phyloP scores from a whole-genome alignment of 2,329 filamentous ascomycete species.

The Pestalotiopsis sp. region DNA sequence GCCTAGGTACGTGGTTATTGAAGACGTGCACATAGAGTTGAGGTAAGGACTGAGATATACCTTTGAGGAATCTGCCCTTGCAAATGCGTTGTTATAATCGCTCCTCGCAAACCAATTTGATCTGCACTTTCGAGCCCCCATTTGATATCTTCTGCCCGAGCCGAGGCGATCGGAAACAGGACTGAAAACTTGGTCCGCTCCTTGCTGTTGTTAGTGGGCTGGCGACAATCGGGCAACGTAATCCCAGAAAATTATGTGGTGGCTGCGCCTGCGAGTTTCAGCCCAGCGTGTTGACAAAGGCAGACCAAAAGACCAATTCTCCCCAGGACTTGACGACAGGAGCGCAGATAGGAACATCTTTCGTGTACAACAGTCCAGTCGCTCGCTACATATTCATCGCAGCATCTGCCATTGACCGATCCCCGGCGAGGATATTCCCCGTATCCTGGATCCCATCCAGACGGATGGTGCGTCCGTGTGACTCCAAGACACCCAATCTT shows the following conservation, averaged over 20 bases:
- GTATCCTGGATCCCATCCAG: background rate
- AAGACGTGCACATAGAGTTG: no score
- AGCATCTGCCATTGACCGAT: background rate
- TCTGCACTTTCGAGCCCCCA: background rate
- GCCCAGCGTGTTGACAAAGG: background rate
- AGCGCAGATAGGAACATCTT: no score
- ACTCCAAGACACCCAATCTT: background rate
- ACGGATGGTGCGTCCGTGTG: background rate
- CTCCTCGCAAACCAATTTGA: background rate
- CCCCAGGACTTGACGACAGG: no score
- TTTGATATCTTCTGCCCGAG: background rate
- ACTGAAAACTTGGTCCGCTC: background rate
- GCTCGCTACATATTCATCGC: background rate
- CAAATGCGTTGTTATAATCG: background rate
- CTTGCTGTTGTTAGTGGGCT: background rate
- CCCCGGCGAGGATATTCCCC: background rate
- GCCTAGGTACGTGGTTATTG: background rate
- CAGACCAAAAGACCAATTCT: background rate
- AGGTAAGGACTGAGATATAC: no score
- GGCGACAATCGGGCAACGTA: background rate
- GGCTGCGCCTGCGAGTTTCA: conserved; percentile 3
- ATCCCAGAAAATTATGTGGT: background rate
- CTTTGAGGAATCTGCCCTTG: background rate
- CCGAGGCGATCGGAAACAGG: conserved; percentile 6
- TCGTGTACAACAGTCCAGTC: background rate